Percentiles rank a stretch among this genome's conserved stretches.
Conservation (phyloP, 2,329 filamentous ascomycete species). For the Geoglossum cookeanum region DNA sequence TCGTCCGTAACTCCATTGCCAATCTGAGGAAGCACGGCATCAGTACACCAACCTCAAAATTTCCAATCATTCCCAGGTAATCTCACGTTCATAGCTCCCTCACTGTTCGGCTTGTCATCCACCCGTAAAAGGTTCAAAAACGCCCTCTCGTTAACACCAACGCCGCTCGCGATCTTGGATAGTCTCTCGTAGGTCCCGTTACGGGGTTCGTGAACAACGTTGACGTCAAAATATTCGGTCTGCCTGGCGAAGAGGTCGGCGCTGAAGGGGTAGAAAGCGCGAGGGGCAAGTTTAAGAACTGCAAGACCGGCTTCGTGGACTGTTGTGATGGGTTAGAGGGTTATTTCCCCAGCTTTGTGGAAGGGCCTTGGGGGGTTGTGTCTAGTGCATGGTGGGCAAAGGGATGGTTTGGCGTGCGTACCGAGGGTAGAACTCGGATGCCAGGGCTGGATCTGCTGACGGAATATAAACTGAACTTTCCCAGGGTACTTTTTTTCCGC, state of each 20-base stretch:
- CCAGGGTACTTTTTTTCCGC: constrained; percentile 41
- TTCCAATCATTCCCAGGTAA: constrained; percentile 7
- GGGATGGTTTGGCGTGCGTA: neutral
- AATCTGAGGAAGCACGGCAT: constrained; percentile 46
- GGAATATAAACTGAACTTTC: constrained; percentile 59
- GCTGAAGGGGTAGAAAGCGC: constrained; percentile 66
- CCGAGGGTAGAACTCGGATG: constrained; percentile 63
- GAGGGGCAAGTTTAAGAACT: constrained; percentile 49
- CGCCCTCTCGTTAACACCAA: constrained; percentile 50
- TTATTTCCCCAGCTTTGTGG: constrained; percentile 14
- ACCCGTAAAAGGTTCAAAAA: constrained; percentile 53
- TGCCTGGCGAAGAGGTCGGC: constrained; percentile 49
- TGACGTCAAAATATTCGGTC: constrained; percentile 65
- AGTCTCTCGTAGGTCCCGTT: constrained; percentile 71
- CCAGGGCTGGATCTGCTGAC: constrained; percentile 88
- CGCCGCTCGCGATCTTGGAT: constrained; percentile 49
- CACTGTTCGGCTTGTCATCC: constrained; percentile 42
- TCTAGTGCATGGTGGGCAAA: constrained; percentile 13
- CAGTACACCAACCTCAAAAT: constrained; percentile 50
- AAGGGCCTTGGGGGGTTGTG: neutral
- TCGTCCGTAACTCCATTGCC: constrained; percentile 48
- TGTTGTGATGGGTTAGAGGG: neutral
- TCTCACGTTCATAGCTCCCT: constrained; percentile 46
- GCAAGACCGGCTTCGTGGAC: constrained; percentile 70
- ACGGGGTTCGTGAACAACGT: constrained; percentile 62